Percentiles rank a stretch among this genome's conserved stretches.
These are phyloP conservation scores for Letharia columbiana DNA, from an alignment of 495 filamentous ascomycete genomes.

Conservation along the genomic window DNA sequence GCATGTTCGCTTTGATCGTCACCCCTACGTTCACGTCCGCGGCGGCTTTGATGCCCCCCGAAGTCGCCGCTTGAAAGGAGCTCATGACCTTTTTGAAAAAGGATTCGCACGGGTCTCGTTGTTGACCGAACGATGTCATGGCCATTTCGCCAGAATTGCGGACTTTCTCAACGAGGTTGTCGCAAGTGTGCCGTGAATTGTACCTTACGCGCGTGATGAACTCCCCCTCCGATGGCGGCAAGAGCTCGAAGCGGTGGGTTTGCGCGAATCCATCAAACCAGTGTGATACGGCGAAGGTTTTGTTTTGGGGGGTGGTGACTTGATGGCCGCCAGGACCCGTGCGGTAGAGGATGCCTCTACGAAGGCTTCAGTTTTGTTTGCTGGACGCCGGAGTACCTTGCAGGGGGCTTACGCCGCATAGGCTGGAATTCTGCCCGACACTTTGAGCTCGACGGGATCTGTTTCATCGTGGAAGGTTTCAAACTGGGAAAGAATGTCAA, in stretches of 20 bases:
- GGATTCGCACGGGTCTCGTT: slow-evolving; percentile 23
- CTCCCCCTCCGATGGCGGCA: slow-evolving; percentile 26
- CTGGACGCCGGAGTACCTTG: background rate
- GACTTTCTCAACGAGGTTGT: slow-evolving; percentile 17
- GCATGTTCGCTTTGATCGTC: slow-evolving; percentile 20
- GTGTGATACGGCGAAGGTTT: slow-evolving; percentile 50
- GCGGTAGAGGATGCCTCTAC: slow-evolving; percentile 54
- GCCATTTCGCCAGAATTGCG: slow-evolving; percentile 15
- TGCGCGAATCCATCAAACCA: slow-evolving; percentile 81
- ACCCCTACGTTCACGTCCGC: slow-evolving; percentile 16
- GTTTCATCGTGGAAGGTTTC: slow-evolving; percentile 42
- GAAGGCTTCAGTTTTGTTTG: background rate
- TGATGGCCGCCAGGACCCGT: slow-evolving; percentile 60
- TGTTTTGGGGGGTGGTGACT: slow-evolving; percentile 46
- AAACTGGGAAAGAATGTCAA: slow-evolving; percentile 34
- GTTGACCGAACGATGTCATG: slow-evolving; percentile 20
- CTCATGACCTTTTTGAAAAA: slow-evolving; percentile 24
- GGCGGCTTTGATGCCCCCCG: background rate
- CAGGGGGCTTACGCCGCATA: slow-evolving; percentile 34
- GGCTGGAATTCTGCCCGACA: slow-evolving; percentile 42
- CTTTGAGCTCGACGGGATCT: slow-evolving; percentile 40
- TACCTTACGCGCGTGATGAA: slow-evolving; percentile 48
- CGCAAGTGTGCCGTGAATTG: slow-evolving; percentile 47
- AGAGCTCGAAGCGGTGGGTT: slow-evolving; percentile 63
- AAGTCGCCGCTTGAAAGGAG: slow-evolving; percentile 9